Conservation (phyloP, 2,329 filamentous ascomycete species). For the Cadophora luteo-olivacea region DNA sequence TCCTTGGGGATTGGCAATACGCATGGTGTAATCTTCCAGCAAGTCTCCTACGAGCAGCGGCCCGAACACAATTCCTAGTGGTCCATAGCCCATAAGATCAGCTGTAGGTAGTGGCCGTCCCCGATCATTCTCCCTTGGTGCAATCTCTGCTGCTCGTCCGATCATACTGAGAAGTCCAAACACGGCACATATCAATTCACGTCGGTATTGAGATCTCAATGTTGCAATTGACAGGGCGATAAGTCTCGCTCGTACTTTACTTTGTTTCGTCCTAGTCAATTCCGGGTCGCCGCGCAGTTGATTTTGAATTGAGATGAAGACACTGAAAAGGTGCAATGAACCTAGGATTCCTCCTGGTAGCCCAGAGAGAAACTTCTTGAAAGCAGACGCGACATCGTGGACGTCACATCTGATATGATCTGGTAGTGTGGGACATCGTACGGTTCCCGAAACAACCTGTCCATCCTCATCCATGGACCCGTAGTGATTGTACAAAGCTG, state of each 20-base stretch:
- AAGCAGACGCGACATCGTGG: constrained; percentile 71
- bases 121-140: constrained; percentile 57
- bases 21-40: constrained; percentile 55
- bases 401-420: constrained; percentile 63
- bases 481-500: constrained; percentile 69
- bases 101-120: constrained; percentile 59
- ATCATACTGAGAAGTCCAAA: constrained; percentile 70
- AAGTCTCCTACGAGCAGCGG: constrained; percentile 67
- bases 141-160: constrained; percentile 61
- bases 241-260: constrained; percentile 65
- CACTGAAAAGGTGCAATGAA: constrained; percentile 65
- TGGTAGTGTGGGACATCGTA: constrained; percentile 64
- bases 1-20: constrained; percentile 38
- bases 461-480: constrained; percentile 56
- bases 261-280: constrained; percentile 58
- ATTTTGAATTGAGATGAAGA: constrained; percentile 65
- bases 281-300: constrained; percentile 61
- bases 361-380: constrained; percentile 69
- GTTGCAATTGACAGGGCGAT: constrained; percentile 68
- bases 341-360: constrained; percentile 72
- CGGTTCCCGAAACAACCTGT: constrained; percentile 60
- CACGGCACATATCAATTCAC: constrained; percentile 70
- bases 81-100: constrained; percentile 68
- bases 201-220: constrained; percentile 63
- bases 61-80: constrained; percentile 69